Evolutionary conservation across 805 yeast genomes (phyloP), one percentile per base, ranked within the genome.

Genomic region (Kodamaea sagamina): DNA sequence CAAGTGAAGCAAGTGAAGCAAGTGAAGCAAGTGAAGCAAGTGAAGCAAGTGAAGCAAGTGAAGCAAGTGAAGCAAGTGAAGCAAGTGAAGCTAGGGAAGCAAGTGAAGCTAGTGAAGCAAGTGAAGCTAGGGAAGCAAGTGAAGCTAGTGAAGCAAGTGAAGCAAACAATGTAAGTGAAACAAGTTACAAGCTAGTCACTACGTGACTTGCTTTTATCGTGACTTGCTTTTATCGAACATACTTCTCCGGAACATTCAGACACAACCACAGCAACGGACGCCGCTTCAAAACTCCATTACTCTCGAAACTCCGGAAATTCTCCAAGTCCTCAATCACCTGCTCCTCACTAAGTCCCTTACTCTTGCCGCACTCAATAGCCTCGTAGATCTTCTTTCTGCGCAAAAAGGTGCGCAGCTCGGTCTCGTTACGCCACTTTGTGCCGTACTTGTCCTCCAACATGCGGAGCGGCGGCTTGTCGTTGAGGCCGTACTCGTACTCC

Each of bases 341-440:
- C 2, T 69, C 68, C 32, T 75, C 62, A 11, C 68, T 49, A 47
- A 63, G 71, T 0, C 82, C 81, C 49, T 68, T 67, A 3, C 53
- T 49, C 39, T 69, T 51, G 1, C 82, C 84, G 6, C 50, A 62
- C 51, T 78, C 82, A 40, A 79, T 76, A 4, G 82, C 82, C 47
- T 69, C 73, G 58, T 78, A 79, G 17, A 79, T 67, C 25, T 74
- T 74, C 52, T 75, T 77, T 29, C 84, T 62, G 47, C 84, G 57
- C 36, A 75, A 67, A 52, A 74, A 79, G 35, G 80, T 72, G 47
- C 79, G 72, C 42, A 74, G 72, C 22, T 75, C 75, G 0, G 82
- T 80, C 38, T 66, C 81, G 39, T 76, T 63, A 55, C 84, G 67
- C 84, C 84, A 79, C 26, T 74, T 72, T 1, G 81, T 71, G 40